phyloP scores from a whole-genome alignment of 2,329 filamentous ascomycete genomes.

The Claviceps digitariae region DNA sequence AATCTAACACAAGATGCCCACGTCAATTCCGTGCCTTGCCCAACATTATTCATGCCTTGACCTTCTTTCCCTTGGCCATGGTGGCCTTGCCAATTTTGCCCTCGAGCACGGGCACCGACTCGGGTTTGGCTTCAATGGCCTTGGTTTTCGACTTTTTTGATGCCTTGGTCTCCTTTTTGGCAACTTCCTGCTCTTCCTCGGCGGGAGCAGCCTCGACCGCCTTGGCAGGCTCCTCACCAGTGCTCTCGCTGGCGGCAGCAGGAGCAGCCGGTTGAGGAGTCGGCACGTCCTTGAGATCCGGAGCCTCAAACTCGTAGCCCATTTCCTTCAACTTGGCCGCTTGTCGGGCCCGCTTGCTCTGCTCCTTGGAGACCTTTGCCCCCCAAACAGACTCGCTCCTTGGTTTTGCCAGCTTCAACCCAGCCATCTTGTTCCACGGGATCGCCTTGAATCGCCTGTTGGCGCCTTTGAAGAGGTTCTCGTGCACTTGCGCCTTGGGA shows the following conservation, averaged over 20 bases:
- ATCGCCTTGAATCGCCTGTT: slow-evolving; percentile 81
- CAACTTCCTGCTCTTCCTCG: slow-evolving; percentile 11
- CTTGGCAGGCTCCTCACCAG: slow-evolving; percentile 15
- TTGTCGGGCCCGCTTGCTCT: slow-evolving; percentile 53
- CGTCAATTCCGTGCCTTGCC: background rate
- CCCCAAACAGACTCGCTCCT: slow-evolving; percentile 66
- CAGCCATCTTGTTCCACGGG: slow-evolving; percentile 78
- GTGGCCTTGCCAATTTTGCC: slow-evolving; percentile 12
- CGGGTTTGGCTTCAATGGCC: slow-evolving; percentile 7
- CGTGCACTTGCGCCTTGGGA: slow-evolving; percentile 62
- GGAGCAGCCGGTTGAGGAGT: slow-evolving; percentile 22
- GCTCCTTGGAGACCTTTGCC: slow-evolving; percentile 59
- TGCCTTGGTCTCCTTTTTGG: slow-evolving; percentile 11
- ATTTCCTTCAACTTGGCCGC: slow-evolving; percentile 63
- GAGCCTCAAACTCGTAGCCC: slow-evolving; percentile 72
- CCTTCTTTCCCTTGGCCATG: slow-evolving; percentile 20
- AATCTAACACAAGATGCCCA: background rate
- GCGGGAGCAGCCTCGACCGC: slow-evolving; percentile 24
- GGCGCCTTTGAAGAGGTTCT: slow-evolving; percentile 76
- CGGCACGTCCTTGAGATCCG: slow-evolving; percentile 48
- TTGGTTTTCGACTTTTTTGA: slow-evolving; percentile 10
- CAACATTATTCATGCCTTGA: slow-evolving; percentile 6
- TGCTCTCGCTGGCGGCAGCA: slow-evolving; percentile 15
- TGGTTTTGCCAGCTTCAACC: slow-evolving; percentile 58
- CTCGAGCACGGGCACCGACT: slow-evolving; percentile 9